Base-by-base conservation (phyloP, 2,329 filamentous ascomycete species). In the Dactylellina cionopaga region DNA sequence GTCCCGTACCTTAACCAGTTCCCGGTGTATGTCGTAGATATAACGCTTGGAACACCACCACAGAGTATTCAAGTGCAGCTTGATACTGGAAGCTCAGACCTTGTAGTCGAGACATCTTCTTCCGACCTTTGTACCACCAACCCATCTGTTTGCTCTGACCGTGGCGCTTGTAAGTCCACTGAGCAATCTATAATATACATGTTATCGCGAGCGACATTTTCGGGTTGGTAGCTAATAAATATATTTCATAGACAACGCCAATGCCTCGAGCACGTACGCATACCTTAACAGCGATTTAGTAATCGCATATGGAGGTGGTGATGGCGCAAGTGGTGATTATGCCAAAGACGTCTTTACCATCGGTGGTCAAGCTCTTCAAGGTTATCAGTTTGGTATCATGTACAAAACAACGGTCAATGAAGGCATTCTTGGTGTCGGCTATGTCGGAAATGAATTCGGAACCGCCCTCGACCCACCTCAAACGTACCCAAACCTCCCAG, bases 221-320 rank as follows among this genome's bases (percentile, higher is more conserved):
- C 3, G 15, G 37, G 15, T n/a, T 15, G n/a, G 3, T 25, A 13
- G n/a, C 35, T 17, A 43, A 41, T 25, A 4, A 19, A 44, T 29
- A 17, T 43, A 17, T 29, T 10, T 22, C 10, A 31, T 46, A 59
- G 55, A 92, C 80, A 79, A 81, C 43, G 85, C 90, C 39, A 89
- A 90, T 78, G 80, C 83, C 0, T 96, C 92, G 0, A 92, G 90
- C 1, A 91, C 92, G 1, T 94, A 93, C 80, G 77, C 84, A 31
- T 92, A 89, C 78, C 80, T 96, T 60, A 88, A 88, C 74, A 88
- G 86, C 77, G 84, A 88, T 71, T 96, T 97, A 83, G 93, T 94
- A 81, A 96, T 96, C 75, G 88, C 88, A 0, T 96, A 96, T 76
- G 89, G 90, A 39, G 92, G 96, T 80, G 91, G 91, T 46, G 90